phyloP scores from a whole-genome alignment of 2,329 filamentous ascomycete genomes.

The Ceratocystis harringtonii region DNA sequence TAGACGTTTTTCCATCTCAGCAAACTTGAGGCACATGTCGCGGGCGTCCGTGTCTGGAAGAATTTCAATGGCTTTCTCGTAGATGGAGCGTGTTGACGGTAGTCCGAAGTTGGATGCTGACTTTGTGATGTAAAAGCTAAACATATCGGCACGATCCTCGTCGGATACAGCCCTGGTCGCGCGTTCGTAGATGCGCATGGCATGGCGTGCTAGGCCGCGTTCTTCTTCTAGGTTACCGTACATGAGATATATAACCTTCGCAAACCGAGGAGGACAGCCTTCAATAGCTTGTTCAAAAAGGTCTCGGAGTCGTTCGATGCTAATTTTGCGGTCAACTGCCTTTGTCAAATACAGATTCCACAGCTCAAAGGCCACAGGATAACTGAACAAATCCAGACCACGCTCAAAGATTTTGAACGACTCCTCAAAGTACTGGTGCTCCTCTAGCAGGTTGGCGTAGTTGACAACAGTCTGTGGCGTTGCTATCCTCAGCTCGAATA shows the following conservation, averaged over 20 bases:
- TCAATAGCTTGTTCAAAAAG: conserved; percentile 95
- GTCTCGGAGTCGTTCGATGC: conserved; percentile 84
- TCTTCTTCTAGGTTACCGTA: conserved; percentile 97
- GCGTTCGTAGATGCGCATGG: conserved; percentile 97
- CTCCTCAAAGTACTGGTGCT: conserved; percentile 90
- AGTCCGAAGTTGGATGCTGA: conserved; percentile 96
- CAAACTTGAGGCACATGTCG: conserved; percentile 98
- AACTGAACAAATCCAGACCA: conserved; percentile 93
- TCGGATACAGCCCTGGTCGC: conserved; percentile 89
- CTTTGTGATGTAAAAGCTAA: conserved; percentile 98
- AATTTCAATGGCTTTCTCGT: conserved; percentile 89
- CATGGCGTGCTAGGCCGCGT: conserved; percentile 79
- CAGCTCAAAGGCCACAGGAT: conserved; percentile 92
- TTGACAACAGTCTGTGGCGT: conserved; percentile 98
- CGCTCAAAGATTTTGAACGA: conserved; percentile 97
- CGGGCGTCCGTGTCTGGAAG: conserved; percentile 84
- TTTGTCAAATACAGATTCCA: conserved; percentile 98
- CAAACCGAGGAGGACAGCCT: conserved; percentile 86
- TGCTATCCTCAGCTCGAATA: conserved; percentile 94
- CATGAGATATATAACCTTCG: conserved; percentile 93
- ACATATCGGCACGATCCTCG: conserved; percentile 92
- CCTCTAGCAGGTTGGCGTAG: conserved; percentile 88
- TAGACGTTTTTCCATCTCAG: conserved; percentile 83
- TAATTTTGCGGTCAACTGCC: conserved; percentile 88
- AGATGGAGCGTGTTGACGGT: conserved; percentile 85